phyloP scores from a whole-genome alignment of 148 eudicot genomes.

The Chenopodium album region DNA sequence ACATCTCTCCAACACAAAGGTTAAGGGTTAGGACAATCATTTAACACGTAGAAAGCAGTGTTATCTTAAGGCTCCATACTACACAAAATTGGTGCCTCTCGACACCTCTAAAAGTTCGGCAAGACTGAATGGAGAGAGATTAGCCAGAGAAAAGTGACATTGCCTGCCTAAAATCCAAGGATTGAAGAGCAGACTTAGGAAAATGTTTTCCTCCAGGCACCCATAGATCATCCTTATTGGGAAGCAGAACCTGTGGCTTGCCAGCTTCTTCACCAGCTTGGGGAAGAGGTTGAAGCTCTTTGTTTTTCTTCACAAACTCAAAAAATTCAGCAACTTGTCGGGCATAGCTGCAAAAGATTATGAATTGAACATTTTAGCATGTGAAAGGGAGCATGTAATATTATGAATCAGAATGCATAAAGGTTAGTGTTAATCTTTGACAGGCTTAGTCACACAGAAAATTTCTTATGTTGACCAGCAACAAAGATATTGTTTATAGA shows the following conservation, averaged over 20 bases:
- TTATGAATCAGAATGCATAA: too few relatives aligned
- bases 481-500: not conserved
- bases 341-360: slow-evolving; percentile 60
- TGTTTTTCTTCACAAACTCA: slow-evolving; percentile 74
- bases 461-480: not conserved
- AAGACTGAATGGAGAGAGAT: not conserved
- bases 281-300: slow-evolving; percentile 44
- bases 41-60: slow-evolving; percentile 20
- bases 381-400: not conserved
- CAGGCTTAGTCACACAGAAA: not conserved
- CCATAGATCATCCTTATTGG: slow-evolving; percentile 51
- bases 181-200: slow-evolving; percentile 47
- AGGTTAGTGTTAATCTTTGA: not conserved
- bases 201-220: slow-evolving; percentile 49
- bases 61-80: slow-evolving; percentile 22
- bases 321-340: slow-evolving; percentile 88
- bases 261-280: slow-evolving; percentile 31
- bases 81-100: slow-evolving; percentile 13
- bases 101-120: slow-evolving; percentile 17
- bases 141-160: slow-evolving; percentile 50
- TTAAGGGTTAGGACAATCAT: slow-evolving; percentile 21
- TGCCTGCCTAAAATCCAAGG: slow-evolving; percentile 51
- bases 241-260: slow-evolving; percentile 43
- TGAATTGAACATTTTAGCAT: not conserved
- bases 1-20: slow-evolving; percentile 28